Base-by-base conservation (phyloP, 805 yeast species). In the Zygoascus biomembranicola region DNA sequence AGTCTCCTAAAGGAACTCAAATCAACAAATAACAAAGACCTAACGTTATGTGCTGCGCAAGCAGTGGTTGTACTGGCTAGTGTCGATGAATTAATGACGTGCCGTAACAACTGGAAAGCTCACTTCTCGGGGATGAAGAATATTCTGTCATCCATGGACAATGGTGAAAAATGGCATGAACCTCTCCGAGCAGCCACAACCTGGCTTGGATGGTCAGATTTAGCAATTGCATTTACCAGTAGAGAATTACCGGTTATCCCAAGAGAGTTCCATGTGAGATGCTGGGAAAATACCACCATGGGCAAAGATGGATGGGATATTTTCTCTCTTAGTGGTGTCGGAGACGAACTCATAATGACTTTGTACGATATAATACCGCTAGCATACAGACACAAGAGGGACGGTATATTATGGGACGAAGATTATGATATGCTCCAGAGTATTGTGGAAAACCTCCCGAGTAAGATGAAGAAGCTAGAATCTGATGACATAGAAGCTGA, bases 191-290 rank as follows among this genome's bases (percentile, higher is more conserved):
- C 47, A 19, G 14, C 47, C 11, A 26, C 47, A 3, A n/a, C 47
- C 4, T 44, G 47, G 47, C 32, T 44, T 13, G 47, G 47, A 20
- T 44, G 47, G 47, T 44, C 31, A 14, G 47, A 44, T n/a, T 18
- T 44, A 6, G 47, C 47, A 23, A 44, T 44, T 20, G 47, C 47
- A 44, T 44, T 44, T 44, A 44, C 47, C 18, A 44, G 47, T 32
- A 19, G 47, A 13, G 47, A 44, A 3, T 6, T 44, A 4, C 47
- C 47, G 11, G 32, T 44, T n/a, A 20, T 44, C 8, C 47, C 47
- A 4, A 44, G 8, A 18, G 18, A 11, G n/a, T 20, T 44, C 3
- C 26, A 18, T 26, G 32, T 13, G n/a, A 19, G 19, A 44, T 20
- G 47, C 47, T 18, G 20, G 18, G 47, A 44, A 19, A 14, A 23